Percentiles rank a stretch among this genome's conserved stretches.
These are phyloP conservation scores for Haplographium delicatum DNA, from an alignment of 495 filamentous ascomycete species.

Conservation along the genomic window DNA sequence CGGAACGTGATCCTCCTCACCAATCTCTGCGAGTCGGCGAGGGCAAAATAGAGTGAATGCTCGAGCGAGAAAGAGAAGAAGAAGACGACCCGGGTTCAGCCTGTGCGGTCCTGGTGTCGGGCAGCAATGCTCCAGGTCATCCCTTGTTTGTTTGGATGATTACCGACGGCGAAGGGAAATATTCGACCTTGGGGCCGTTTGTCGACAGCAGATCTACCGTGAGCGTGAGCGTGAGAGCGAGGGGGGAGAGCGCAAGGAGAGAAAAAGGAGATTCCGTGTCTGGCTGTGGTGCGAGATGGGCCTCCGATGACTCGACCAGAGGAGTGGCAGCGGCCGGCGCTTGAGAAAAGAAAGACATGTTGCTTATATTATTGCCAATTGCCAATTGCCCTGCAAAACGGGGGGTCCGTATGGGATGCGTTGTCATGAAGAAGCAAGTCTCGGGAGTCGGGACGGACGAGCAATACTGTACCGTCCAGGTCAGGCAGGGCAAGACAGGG, in stretches of 20 bases:
- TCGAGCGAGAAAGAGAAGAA: neutral
- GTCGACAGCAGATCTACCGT: neutral
- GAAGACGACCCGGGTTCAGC: constrained; percentile 16
- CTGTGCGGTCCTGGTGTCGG: too few species aligned
- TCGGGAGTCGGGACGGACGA: too few species aligned
- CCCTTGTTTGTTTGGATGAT: neutral
- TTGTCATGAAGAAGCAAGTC: constrained; percentile 16
- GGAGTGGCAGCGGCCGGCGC: neutral
- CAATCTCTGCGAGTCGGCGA: neutral
- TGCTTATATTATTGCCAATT: neutral
- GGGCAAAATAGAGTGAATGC: neutral
- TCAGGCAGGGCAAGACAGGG: too few species aligned
- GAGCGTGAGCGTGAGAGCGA: too few species aligned
- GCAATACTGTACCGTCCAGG: too few species aligned
- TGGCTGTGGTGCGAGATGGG: too few species aligned
- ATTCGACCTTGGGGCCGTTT: neutral
- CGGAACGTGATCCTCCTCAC: neutral
- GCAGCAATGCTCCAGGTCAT: constrained; percentile 23
- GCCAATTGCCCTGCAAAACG: too few species aligned
- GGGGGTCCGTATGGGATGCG: constrained; percentile 5
- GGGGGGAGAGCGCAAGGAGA: too few species aligned
- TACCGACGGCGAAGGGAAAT: neutral
- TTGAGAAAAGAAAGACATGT: too few species aligned
- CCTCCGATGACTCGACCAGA: neutral
- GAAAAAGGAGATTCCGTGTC: too few species aligned